Percentiles rank a stretch among this genome's conserved stretches.
These are phyloP conservation scores for Fibroporia radiculosa DNA, from an alignment of 768 basidiomycete genomes.

Conservation along the genomic window DNA sequence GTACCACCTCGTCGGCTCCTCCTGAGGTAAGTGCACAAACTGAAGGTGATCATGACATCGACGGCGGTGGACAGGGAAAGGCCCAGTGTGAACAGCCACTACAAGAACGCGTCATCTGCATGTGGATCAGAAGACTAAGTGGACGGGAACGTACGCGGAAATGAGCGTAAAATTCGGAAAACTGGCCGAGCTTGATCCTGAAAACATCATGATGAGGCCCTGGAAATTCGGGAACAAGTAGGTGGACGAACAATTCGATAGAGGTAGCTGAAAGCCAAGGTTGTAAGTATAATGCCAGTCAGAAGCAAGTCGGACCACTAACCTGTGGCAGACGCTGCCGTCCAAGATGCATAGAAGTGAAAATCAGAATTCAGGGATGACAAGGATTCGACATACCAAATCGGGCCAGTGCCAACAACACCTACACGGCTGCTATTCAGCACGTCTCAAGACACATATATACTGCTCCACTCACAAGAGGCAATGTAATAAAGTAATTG, in stretches of 20 bases:
- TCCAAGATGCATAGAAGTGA: too few species aligned
- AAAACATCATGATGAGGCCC: neutral
- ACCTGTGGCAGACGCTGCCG: too few species aligned
- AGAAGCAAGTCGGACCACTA: neutral
- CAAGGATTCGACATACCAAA: too few species aligned
- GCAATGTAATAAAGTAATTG: slow-evolving; percentile 14
- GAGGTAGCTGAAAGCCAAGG: too few species aligned
- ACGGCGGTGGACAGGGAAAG: slow-evolving; percentile 18
- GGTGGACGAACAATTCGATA: slow-evolving; percentile 8
- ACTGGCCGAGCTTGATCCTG: slow-evolving; percentile 14
- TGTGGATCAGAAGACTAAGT: too few species aligned
- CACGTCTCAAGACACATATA: too few species aligned
- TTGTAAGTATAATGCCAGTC: neutral
- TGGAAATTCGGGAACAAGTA: neutral
- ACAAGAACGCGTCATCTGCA: too few species aligned
- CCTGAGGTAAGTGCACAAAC: slow-evolving; percentile 18
- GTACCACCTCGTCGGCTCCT: slow-evolving; percentile 16
- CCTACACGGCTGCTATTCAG: too few species aligned
- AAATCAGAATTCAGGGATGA: too few species aligned
- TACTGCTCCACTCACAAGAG: slow-evolving; percentile 13
- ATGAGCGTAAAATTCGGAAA: slow-evolving; percentile 11
- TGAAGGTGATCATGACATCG: slow-evolving; percentile 19
- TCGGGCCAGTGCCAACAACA: too few species aligned
- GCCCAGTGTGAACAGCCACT: slow-evolving; percentile 23
- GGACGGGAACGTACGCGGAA: slow-evolving; percentile 13